These are phyloP conservation scores for Pseudopithomyces chartarum DNA, from an alignment of 2,329 filamentous ascomycete genomes.

Conservation along the genomic window DNA sequence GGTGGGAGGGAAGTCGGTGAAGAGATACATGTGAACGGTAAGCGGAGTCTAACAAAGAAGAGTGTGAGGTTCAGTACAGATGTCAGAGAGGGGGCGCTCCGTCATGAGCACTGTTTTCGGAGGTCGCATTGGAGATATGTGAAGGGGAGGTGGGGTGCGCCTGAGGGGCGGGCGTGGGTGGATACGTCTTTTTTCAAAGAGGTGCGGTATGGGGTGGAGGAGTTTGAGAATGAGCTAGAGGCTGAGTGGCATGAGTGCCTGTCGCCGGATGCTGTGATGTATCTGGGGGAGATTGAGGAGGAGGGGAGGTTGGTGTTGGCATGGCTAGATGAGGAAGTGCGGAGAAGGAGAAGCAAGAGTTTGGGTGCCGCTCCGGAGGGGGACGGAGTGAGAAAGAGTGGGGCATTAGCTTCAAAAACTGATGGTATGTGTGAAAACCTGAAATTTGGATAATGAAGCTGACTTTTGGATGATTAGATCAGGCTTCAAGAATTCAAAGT, in stretches of 20 bases:
- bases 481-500: too few species aligned
- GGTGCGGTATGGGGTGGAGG: not conserved
- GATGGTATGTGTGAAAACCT: too few species aligned
- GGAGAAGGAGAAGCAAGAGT: not conserved
- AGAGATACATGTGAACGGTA: too few species aligned
- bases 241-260: not conserved
- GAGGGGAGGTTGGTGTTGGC: not conserved
- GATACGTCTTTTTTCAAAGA: constrained; percentile 1
- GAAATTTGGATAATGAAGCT: too few species aligned
- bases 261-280: not conserved
- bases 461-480: too few species aligned
- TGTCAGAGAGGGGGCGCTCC: not conserved
- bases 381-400: not conserved
- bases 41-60: not conserved
- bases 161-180: not conserved
- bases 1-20: not conserved
- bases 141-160: not conserved
- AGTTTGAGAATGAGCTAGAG: not conserved
- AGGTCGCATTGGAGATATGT: not conserved
- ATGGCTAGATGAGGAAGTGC: not conserved
- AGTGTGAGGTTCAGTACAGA: not conserved
- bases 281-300: not conserved
- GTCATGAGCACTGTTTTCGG: not conserved
- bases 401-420: too few species aligned
- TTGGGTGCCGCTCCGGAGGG: not conserved